These are phyloP conservation scores for Plasmodium coatneyi DNA, from an alignment of 169 alveolate species.

Conservation along the genomic window DNA sequence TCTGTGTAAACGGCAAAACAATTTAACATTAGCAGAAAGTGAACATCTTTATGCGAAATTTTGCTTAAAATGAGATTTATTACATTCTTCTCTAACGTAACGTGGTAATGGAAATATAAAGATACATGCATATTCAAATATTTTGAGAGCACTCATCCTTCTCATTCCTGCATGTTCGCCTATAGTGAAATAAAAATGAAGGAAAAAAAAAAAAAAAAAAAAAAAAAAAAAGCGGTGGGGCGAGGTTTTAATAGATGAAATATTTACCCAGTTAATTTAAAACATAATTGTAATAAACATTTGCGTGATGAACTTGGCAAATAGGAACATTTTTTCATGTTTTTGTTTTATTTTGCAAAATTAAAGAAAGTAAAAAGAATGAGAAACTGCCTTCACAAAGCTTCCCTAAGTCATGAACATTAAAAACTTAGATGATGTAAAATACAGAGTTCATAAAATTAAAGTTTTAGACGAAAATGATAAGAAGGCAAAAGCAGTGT, in stretches of 20 bases:
- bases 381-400: not conserved
- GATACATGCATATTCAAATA: not conserved
- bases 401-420: slow-evolving; percentile 25
- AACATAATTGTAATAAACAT: not conserved
- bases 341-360: not conserved
- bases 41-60: not conserved
- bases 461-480: slow-evolving; percentile 58
- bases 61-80: not conserved
- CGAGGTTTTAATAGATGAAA: not conserved
- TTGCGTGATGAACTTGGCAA: not conserved
- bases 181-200: not conserved
- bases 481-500: slow-evolving; percentile 42
- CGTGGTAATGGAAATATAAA: not conserved
- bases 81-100: not conserved
- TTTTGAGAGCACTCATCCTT: not conserved
- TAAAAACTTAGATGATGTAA: slow-evolving; percentile 57
- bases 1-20: not conserved
- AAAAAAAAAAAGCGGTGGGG: not conserved
- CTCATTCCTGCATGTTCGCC: not conserved
- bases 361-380: not conserved
- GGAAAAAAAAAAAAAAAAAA: not conserved
- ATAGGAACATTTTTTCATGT: not conserved
- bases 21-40: not conserved
- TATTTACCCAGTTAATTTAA: not conserved
- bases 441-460: slow-evolving; percentile 57